Evolutionary conservation across 1,139 yeast species (phyloP), one percentile per base, ranked within the genome.

Genomic region (Candida anutae): DNA sequence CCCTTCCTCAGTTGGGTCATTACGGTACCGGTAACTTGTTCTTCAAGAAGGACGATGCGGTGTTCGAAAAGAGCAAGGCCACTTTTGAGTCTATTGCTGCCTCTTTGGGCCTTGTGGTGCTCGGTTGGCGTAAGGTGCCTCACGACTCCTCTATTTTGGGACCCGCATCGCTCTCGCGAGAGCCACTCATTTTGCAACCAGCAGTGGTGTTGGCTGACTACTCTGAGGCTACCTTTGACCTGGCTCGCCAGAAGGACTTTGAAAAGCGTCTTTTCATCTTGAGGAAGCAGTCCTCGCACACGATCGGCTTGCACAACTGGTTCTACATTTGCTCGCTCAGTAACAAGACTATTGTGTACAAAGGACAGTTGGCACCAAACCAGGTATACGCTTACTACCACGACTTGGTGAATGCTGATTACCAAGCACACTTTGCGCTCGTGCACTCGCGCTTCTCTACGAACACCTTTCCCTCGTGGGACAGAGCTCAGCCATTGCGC

Each of bases 391-490:
- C 82, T 42, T 90, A 90, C 62, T 90, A 87, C 63, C 88, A 84
- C 52, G 98, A 90, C 58, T 71, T 90, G 54, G 81, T 77, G 37
- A 87, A 87, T 53, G 90, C 87, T 22, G 94, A 87, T 50, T 90
- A 78, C 56, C 93, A 87, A 60, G 94, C 94, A 24, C 97, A 88
- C 53, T 85, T 90, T 67, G 95, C 96, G 13, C 71, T 90, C 31
- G 97, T 88, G 28, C 98, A 90, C 62, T 88, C 97, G 15, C 78
- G 98, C 55, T 90, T 90, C 69, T 87, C 96, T 31, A 90, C 98
- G 28, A 90, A 90, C 60, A 90, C 98, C 27, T 90, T 90, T 74
- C 98, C 98, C 27, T 83, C 95, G 14, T 90, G 98, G 98, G 98
- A 90, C 60, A 77, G 98, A 60, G 98, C 98, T 21, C 98, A 90